Evolutionary conservation across 768 basidiomycete species (phyloP).

Genomic region (Clitopilus passeckerianus): DNA sequence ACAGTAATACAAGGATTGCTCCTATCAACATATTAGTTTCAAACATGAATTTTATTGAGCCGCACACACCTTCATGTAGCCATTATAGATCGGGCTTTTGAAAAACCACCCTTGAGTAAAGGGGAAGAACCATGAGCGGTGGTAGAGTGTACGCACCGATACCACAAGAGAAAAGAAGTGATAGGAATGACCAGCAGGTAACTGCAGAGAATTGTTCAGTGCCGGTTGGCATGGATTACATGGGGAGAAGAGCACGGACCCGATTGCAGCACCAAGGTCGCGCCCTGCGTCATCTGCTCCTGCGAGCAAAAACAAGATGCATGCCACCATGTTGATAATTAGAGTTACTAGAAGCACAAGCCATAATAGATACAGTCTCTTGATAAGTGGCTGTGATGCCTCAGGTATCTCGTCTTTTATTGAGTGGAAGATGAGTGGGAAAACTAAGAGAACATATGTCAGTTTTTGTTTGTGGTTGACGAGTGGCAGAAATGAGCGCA

Average conservation of each 20-base stretch:
- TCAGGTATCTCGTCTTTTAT: constrained; percentile 89
- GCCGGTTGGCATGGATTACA: background rate
- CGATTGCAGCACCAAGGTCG: constrained; percentile 79
- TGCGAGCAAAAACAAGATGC: constrained; percentile 77
- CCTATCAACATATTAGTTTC: constrained; percentile 39
- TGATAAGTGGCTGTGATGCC: constrained; percentile 71
- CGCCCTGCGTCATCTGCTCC: constrained; percentile 73
- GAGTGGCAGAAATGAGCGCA: constrained; percentile 30
- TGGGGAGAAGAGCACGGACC: constrained; percentile 41
- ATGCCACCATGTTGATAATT: constrained; percentile 86
- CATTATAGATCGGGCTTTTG: constrained; percentile 89
- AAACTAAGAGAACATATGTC: constrained; percentile 49
- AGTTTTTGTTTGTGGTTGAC: constrained; percentile 12
- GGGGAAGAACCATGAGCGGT: constrained; percentile 7
- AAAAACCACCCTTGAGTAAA: constrained; percentile 2
- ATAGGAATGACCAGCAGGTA: constrained; percentile 76
- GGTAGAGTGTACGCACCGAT: constrained; percentile 53
- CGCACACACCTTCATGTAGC: constrained; percentile 82
- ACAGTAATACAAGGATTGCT: constrained; percentile 94
- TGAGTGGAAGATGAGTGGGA: constrained; percentile 91
- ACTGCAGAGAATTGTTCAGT: constrained; percentile 28
- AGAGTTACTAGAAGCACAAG: constrained; percentile 80
- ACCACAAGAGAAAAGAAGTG: constrained; percentile 91
- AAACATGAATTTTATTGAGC: constrained; percentile 8
- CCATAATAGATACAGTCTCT: constrained; percentile 91